Conservation (phyloP, 139 green algal genomes). For the Nannochloris sp. region DNA sequence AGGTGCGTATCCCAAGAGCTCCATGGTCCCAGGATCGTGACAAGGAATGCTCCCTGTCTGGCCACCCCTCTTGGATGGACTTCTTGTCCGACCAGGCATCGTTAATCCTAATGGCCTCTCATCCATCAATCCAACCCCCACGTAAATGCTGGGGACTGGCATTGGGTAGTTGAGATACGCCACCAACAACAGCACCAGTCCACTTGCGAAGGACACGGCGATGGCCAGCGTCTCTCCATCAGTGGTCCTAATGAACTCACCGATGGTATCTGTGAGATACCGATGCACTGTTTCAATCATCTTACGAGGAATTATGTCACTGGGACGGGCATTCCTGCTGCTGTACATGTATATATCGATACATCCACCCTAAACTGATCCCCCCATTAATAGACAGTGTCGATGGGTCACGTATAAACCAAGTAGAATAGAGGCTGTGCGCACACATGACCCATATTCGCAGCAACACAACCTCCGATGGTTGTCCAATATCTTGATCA, state of each 20-base stretch:
- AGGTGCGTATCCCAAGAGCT: slow-evolving; percentile 69
- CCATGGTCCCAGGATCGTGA: slow-evolving; percentile 81
- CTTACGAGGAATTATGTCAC: too few species aligned
- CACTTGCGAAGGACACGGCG: neutral
- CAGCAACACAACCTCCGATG: too few species aligned
- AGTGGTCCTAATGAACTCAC: neutral
- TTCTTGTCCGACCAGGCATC: neutral
- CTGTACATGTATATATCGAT: too few species aligned
- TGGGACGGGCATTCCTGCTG: too few species aligned
- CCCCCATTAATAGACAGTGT: too few species aligned
- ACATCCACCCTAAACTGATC: too few species aligned
- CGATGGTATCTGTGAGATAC: neutral
- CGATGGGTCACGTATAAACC: too few species aligned
- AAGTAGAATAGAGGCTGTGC: too few species aligned
- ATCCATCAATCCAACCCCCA: neutral
- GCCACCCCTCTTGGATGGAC: neutral
- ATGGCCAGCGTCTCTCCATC: neutral
- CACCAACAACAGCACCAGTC: neutral
- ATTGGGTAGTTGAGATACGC: neutral
- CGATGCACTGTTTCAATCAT: too few species aligned
- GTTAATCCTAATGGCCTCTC: neutral
- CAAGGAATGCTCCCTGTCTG: slow-evolving; percentile 54
- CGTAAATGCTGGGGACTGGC: neutral
- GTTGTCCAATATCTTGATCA: too few species aligned
- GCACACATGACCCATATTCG: too few species aligned